These are phyloP conservation scores for Funneliformis caledonium DNA, from an alignment of 371 early-diverging fungal genomes.

Conservation along the genomic window DNA sequence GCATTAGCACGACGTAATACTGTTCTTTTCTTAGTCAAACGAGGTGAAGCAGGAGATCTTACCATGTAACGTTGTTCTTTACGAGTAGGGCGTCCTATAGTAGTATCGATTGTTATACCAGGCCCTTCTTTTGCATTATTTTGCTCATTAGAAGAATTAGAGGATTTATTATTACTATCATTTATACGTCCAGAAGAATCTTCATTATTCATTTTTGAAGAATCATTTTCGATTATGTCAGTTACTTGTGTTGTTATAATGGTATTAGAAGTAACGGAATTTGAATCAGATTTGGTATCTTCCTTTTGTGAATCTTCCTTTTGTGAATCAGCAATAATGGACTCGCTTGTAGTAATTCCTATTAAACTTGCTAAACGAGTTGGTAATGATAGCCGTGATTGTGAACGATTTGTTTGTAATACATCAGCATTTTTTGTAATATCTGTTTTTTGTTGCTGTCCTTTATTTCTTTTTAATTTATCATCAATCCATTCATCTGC, in stretches of 20 bases:
- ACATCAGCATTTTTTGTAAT: background rate
- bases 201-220: background rate
- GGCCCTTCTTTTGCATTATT: background rate
- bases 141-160: background rate
- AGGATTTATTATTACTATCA: background rate
- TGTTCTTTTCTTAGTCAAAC: constrained; percentile 25
- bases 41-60: constrained; percentile 37
- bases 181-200: background rate
- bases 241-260: background rate
- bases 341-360: background rate
- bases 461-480: background rate
- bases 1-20: constrained; percentile 27
- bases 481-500: background rate
- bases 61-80: constrained; percentile 23
- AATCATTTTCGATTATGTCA: background rate
- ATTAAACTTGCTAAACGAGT: constrained; percentile 18
- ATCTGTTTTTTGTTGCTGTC: background rate
- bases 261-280: background rate
- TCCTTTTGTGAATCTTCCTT: background rate
- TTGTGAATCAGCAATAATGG: background rate
- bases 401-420: background rate
- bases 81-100: background rate
- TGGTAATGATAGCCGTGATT: background rate
- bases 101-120: constrained; percentile 29
- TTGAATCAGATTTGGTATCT: background rate